A percentile compares a stretch with the other conserved stretches of the same genome.
These are phyloP conservation scores for Linanthus parryae DNA, from an alignment of 148 eudicot species.

Conservation along the genomic window DNA sequence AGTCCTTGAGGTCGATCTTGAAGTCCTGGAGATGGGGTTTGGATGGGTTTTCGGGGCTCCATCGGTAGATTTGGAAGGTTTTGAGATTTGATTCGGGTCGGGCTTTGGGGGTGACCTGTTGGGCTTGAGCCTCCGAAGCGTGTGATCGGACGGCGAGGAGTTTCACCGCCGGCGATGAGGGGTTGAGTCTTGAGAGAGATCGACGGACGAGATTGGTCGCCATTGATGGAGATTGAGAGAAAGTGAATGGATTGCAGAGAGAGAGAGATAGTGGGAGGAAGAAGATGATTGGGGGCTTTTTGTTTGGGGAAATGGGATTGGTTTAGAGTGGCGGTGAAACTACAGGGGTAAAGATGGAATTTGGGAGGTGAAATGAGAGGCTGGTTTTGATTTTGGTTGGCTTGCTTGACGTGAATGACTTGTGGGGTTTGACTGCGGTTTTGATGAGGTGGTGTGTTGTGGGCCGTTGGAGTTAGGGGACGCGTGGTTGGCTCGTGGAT, in stretches of 20 bases:
- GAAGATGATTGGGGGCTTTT: background rate
- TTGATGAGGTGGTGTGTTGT: too few species aligned
- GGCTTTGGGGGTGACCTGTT: conserved; percentile 11
- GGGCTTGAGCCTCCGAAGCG: conserved; percentile 30
- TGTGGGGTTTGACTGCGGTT: too few species aligned
- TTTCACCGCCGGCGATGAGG: conserved; percentile 23
- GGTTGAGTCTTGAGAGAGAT: background rate
- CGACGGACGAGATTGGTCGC: conserved; percentile 8
- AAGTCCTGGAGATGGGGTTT: conserved; percentile 59
- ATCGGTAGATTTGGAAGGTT: conserved; percentile 88
- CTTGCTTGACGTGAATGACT: too few species aligned
- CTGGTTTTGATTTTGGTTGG: too few species aligned
- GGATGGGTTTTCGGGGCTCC: conserved; percentile 69
- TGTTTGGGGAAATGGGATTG: too few species aligned
- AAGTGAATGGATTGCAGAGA: background rate
- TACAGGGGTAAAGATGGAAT: too few species aligned
- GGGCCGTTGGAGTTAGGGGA: too few species aligned
- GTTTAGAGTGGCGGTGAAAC: too few species aligned
- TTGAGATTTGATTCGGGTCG: conserved; percentile 17
- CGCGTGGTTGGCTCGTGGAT: too few species aligned
- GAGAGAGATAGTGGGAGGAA: background rate
- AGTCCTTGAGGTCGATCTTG: conserved; percentile 81
- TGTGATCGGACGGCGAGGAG: conserved; percentile 24
- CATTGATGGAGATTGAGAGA: too few species aligned
- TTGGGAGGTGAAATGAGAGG: too few species aligned